phyloP scores from a whole-genome alignment of 1,284 basidiomycete genomes.

The Puccinia polysora region DNA sequence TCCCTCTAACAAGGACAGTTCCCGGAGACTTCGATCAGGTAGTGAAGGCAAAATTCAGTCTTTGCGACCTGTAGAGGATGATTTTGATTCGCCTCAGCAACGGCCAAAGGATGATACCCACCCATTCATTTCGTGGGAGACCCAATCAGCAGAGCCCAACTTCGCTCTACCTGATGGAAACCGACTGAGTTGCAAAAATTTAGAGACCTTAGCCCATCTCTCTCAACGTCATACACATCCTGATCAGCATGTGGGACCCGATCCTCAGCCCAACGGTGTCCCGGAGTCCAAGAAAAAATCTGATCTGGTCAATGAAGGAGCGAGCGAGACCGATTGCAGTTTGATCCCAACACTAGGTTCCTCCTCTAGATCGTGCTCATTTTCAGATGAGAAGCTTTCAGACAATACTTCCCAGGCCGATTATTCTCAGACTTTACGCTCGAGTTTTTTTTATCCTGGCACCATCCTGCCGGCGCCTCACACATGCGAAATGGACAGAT shows the following conservation, averaged over 20 bases:
- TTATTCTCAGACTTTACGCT: background rate
- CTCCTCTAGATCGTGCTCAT: background rate
- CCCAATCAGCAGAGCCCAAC: background rate
- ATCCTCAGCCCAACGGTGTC: conserved; percentile 10
- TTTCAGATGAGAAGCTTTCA: background rate
- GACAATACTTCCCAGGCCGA: background rate
- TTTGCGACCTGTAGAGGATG: conserved; percentile 11
- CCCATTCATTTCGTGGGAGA: background rate
- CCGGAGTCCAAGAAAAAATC: too few relatives aligned
- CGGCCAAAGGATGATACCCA: background rate
- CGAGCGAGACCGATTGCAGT: conserved; percentile 11
- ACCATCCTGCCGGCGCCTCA: conserved; percentile 7
- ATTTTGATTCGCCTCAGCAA: background rate
- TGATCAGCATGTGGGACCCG: background rate
- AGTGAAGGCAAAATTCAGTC: conserved; percentile 28
- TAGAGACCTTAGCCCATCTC: background rate
- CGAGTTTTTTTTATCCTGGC: conserved; percentile 9
- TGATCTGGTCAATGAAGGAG: too few relatives aligned
- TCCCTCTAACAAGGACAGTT: background rate
- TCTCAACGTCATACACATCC: background rate
- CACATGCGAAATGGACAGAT: background rate
- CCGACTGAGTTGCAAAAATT: conserved; percentile 6
- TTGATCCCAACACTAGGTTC: conserved; percentile 6
- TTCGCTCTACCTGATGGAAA: background rate
- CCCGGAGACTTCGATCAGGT: conserved; percentile 21